A percentile compares a stretch with the other conserved stretches of the same genome.
phyloP scores from a whole-genome alignment of 768 basidiomycete species.

The Rhizopogon vesiculosus region DNA sequence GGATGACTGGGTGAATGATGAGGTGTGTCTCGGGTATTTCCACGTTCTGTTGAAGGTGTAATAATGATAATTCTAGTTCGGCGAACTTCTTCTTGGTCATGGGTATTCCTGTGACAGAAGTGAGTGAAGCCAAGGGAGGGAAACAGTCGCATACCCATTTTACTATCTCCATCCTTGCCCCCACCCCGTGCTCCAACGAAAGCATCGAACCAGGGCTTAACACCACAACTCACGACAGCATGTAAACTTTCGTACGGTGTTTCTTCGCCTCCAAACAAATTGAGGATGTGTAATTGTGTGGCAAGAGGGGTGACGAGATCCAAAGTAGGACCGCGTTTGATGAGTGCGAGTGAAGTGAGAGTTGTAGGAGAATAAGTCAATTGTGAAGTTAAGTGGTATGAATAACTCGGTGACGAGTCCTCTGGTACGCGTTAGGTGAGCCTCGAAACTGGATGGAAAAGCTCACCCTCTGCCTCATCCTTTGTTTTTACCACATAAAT shows the following conservation, averaged over 20 bases:
- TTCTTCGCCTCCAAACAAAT: constrained; percentile 83
- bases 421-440: constrained; percentile 37
- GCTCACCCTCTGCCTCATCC: constrained; percentile 69
- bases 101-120: constrained; percentile 61
- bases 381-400: constrained; percentile 65
- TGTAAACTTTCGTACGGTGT: constrained; percentile 96
- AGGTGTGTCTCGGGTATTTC: constrained; percentile 98
- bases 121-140: constrained; percentile 4
- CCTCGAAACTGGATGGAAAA: not conserved
- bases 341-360: constrained; percentile 86
- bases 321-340: constrained; percentile 84
- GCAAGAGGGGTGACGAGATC: constrained; percentile 79
- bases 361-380: constrained; percentile 78
- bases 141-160: constrained; percentile 57
- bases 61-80: constrained; percentile 88
- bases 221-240: constrained; percentile 90
- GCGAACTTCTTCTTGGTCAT: constrained; percentile 99
- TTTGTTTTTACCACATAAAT: constrained; percentile 79
- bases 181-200: constrained; percentile 83
- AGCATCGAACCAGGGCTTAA: constrained; percentile 98
- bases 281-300: constrained; percentile 85
- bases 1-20: constrained; percentile 85
- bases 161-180: constrained; percentile 73
- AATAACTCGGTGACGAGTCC: constrained; percentile 57
- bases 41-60: constrained; percentile 97